These are phyloP conservation scores for Ceraceosorus bombacis DNA, from an alignment of 1,284 basidiomycete genomes.

Conservation along the genomic window DNA sequence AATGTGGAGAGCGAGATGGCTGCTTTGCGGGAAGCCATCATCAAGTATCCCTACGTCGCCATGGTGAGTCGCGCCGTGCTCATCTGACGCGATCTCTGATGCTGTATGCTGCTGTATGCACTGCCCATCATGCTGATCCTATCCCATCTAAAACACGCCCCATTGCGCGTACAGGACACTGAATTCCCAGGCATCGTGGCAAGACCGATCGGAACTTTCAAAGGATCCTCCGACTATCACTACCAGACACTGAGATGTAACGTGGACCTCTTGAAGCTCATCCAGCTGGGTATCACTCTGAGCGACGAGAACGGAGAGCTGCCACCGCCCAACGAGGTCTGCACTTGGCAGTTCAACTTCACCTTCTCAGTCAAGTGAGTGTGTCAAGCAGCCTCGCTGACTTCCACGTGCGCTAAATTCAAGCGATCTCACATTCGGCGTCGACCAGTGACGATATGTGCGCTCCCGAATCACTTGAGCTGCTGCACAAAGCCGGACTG, in stretches of 20 bases:
- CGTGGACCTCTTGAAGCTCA: conserved; percentile 94
- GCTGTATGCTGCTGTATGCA: conserved; percentile 18
- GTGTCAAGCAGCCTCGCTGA: neutral
- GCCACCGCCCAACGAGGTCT: conserved; percentile 59
- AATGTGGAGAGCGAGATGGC: conserved; percentile 90
- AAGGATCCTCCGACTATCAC: conserved; percentile 94
- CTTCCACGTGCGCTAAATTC: neutral
- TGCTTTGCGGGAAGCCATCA: conserved; percentile 74
- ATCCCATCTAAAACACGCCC: neutral
- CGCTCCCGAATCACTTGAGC: conserved; percentile 89
- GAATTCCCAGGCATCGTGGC: conserved; percentile 99
- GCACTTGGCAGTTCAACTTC: conserved; percentile 99
- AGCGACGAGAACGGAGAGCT: conserved; percentile 86
- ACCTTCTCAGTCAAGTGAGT: conserved; percentile 79
- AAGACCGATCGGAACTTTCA: conserved; percentile 89
- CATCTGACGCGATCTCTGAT: conserved; percentile 19
- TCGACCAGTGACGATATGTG: conserved; percentile 83
- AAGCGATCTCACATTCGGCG: conserved; percentile 2
- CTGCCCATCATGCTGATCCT: neutral
- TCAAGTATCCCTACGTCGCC: conserved; percentile 85
- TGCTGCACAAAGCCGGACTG: conserved; percentile 87
- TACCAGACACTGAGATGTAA: conserved; percentile 96
- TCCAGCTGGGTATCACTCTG: conserved; percentile 90
- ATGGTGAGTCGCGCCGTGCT: conserved; percentile 55
- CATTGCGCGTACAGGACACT: conserved; percentile 58